A percentile compares a stretch with the other conserved stretches of the same genome.
phyloP scores from a whole-genome alignment of 495 filamentous ascomycete genomes.

The Achaetomiella virescens region DNA sequence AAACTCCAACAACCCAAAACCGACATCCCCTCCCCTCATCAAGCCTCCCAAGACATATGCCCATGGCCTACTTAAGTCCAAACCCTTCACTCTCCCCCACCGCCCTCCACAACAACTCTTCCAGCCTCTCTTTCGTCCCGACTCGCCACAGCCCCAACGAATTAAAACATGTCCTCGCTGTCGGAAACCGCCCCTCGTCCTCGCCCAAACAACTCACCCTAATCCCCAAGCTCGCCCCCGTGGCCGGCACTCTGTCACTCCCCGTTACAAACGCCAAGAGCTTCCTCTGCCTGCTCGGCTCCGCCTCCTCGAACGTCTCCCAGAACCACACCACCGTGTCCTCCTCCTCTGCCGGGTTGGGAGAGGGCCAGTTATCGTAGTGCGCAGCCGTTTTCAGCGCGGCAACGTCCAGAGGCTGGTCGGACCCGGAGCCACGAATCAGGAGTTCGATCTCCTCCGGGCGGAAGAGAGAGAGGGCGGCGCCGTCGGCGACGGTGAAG shows the following conservation, averaged over 20 bases:
- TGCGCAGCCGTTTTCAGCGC: slow-evolving; percentile 70
- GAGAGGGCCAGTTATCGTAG: slow-evolving; percentile 69
- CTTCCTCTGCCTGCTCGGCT: slow-evolving; percentile 64
- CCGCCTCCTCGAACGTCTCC: slow-evolving; percentile 64
- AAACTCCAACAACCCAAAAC: not conserved
- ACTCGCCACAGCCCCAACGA: slow-evolving; percentile 72
- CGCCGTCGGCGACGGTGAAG: slow-evolving; percentile 87
- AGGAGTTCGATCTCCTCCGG: slow-evolving; percentile 92
- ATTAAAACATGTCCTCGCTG: slow-evolving; percentile 91
- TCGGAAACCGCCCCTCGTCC: slow-evolving; percentile 68
- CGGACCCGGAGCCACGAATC: slow-evolving; percentile 65
- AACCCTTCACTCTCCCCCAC: slow-evolving; percentile 90
- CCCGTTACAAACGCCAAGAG: slow-evolving; percentile 88
- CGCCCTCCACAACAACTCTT: slow-evolving; percentile 73
- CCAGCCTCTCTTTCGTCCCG: slow-evolving; percentile 55
- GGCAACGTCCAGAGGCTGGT: slow-evolving; percentile 72
- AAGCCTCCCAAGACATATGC: not conserved
- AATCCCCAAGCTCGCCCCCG: slow-evolving; percentile 77
- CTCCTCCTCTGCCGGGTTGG: slow-evolving; percentile 48
- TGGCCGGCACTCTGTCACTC: slow-evolving; percentile 85
- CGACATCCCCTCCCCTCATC: not conserved
- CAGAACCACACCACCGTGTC: slow-evolving; percentile 83
- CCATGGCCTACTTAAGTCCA: slow-evolving; percentile 65
- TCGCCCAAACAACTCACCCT: slow-evolving; percentile 69
- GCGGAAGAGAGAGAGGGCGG: slow-evolving; percentile 84